Evolutionary conservation across 192 early-diverging fungal species (phyloP).

Genomic region (Obelidium mucronatum): DNA sequence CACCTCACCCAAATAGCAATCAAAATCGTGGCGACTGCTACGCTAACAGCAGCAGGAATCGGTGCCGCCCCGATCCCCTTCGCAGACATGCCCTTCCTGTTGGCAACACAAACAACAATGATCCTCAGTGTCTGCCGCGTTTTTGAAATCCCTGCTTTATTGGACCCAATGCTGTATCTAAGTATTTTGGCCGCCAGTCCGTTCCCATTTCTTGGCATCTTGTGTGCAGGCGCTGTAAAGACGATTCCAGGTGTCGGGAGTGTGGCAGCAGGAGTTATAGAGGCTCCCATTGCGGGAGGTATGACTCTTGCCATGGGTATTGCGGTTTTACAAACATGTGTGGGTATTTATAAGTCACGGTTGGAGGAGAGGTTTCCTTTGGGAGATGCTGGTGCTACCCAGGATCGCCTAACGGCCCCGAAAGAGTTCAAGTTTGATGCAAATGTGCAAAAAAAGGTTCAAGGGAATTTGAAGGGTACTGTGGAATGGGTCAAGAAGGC

Average conservation of each 20-base stretch:
- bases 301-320: slow-evolving; percentile 31
- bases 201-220: slow-evolving; percentile 29
- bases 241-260: slow-evolving; percentile 27
- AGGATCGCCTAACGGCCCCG: too few relatives aligned
- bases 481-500: slow-evolving; percentile 16
- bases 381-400: background rate
- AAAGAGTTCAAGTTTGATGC: slow-evolving; percentile 29
- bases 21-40: slow-evolving; percentile 13
- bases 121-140: slow-evolving; percentile 25
- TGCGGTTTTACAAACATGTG: slow-evolving; percentile 27
- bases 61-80: slow-evolving; percentile 33
- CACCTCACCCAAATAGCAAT: background rate
- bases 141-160: slow-evolving; percentile 16
- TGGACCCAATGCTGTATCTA: slow-evolving; percentile 4
- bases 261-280: slow-evolving; percentile 22
- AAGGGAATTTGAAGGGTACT: background rate
- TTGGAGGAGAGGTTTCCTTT: background rate
- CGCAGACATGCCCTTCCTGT: slow-evolving; percentile 18
- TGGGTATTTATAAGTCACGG: background rate
- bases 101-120: slow-evolving; percentile 34
- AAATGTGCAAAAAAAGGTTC: slow-evolving; percentile 11
- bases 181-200: slow-evolving; percentile 23
- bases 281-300: slow-evolving; percentile 31
- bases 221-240: slow-evolving; percentile 24
- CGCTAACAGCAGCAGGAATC: slow-evolving; percentile 26